Evolutionary conservation across 352 stramenopile genomes (phyloP).

Genomic region (Phytopythium helicoides): DNA sequence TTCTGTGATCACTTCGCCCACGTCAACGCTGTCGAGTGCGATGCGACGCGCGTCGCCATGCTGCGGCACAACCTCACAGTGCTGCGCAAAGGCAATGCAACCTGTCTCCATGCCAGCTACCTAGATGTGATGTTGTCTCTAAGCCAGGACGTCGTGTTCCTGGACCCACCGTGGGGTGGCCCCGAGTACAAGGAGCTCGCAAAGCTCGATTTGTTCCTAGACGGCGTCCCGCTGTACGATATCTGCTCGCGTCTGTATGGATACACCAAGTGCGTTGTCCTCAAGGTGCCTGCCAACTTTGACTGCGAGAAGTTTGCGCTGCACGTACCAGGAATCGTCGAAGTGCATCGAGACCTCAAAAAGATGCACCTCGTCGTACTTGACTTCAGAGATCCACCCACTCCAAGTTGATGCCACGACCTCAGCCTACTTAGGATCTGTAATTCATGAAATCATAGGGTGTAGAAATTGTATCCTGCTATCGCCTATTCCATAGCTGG

Average conservation of each 20-base stretch:
- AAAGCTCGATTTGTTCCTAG: conserved; percentile 71
- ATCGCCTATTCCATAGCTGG: not conserved
- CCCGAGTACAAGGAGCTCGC: conserved; percentile 77
- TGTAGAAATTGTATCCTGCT: no score
- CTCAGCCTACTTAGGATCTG: no score
- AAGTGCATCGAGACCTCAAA: conserved; percentile 62
- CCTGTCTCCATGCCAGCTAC: conserved; percentile 62
- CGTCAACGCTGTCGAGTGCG: conserved; percentile 76
- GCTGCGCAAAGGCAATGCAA: conserved; percentile 53
- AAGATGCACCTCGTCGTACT: conserved; percentile 80
- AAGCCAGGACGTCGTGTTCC: conserved; percentile 78
- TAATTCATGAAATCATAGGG: no score
- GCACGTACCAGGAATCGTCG: conserved; percentile 52
- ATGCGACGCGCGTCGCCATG: conserved; percentile 61
- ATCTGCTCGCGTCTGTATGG: conserved; percentile 53
- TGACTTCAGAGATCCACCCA: conserved; percentile 54
- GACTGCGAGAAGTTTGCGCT: conserved; percentile 68
- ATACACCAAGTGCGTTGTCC: conserved; percentile 51
- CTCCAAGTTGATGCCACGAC: no score
- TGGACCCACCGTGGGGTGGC: conserved; percentile 81
- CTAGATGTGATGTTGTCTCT: conserved; percentile 68
- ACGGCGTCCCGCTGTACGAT: conserved; percentile 52
- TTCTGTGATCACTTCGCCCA: conserved; percentile 78
- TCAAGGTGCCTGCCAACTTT: conserved; percentile 86
- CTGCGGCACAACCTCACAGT: conserved; percentile 71